Evolutionary conservation across 2,329 filamentous ascomycete genomes (phyloP).

Genomic region (Claviceps pazoutovae): DNA sequence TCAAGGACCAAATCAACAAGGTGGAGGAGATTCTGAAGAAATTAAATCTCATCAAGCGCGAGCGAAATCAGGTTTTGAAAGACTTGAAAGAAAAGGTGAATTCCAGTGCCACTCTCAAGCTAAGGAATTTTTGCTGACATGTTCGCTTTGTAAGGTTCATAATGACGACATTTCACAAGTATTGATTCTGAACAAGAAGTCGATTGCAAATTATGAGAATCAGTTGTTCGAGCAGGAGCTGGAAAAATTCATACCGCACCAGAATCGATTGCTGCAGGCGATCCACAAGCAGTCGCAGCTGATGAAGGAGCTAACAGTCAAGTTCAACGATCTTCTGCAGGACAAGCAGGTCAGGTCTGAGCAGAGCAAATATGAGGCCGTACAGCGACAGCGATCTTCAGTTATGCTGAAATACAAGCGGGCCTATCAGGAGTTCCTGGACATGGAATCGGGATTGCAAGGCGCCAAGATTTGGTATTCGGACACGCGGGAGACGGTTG

Average conservation of each 20-base stretch:
- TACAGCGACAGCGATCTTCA: slow-evolving; percentile 66
- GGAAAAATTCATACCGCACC: slow-evolving; percentile 92
- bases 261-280: slow-evolving; percentile 79
- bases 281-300: slow-evolving; percentile 89
- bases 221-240: slow-evolving; percentile 91
- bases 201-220: slow-evolving; percentile 78
- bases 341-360: slow-evolving; percentile 89
- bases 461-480: slow-evolving; percentile 87
- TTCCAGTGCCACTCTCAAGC: not conserved
- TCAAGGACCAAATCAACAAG: slow-evolving; percentile 75
- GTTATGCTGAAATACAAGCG: slow-evolving; percentile 83
- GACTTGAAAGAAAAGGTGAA: slow-evolving; percentile 93
- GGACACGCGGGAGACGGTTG: slow-evolving; percentile 90
- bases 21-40: slow-evolving; percentile 89
- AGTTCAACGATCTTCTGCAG: slow-evolving; percentile 77
- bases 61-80: slow-evolving; percentile 82
- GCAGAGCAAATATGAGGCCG: slow-evolving; percentile 85
- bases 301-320: slow-evolving; percentile 84
- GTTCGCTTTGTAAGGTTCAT: slow-evolving; percentile 49
- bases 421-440: slow-evolving; percentile 83
- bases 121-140: not conserved
- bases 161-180: slow-evolving; percentile 96
- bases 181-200: slow-evolving; percentile 94
- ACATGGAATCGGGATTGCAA: slow-evolving; percentile 71
- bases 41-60: slow-evolving; percentile 80